Conservation (phyloP, 2,329 filamentous ascomycete genomes). For the Hypoxylon sp. region DNA sequence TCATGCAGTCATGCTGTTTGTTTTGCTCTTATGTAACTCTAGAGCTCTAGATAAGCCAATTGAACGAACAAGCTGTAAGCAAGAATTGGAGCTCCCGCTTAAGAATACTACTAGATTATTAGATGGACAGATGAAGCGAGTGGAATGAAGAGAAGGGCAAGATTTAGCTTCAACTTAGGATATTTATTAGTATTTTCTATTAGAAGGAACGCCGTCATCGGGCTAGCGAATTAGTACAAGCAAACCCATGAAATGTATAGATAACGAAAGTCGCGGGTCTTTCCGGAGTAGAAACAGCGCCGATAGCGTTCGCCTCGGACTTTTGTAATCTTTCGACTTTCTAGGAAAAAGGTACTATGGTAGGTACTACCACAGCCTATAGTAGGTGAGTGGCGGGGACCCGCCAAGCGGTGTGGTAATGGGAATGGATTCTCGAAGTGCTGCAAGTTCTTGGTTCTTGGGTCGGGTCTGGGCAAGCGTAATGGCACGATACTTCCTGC, state of each 20-base stretch:
- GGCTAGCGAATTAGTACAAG: constrained; percentile 32
- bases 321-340: constrained; percentile 29
- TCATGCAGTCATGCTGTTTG: constrained; percentile 40
- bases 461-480: background rate
- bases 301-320: constrained; percentile 43
- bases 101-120: background rate
- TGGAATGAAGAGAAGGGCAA: constrained; percentile 5
- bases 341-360: background rate
- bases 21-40: constrained; percentile 13
- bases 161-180: constrained; percentile 14
- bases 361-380: background rate
- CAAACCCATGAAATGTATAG: constrained; percentile 22
- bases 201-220: constrained; percentile 40
- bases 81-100: background rate
- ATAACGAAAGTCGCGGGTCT: constrained; percentile 42
- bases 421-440: constrained; percentile 4
- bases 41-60: constrained; percentile 19
- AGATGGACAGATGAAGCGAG: background rate
- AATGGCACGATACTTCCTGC: constrained; percentile 26
- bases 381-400: constrained; percentile 24
- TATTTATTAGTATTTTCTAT: constrained; percentile 18
- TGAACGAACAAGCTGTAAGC: constrained; percentile 8
- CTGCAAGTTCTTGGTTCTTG: constrained; percentile 17
- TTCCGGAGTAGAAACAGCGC: constrained; percentile 33
- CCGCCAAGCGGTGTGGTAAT: constrained; percentile 33